Evolutionary conservation across 129 eudicot genomes (phyloP).

Genomic region (Chrysanthemum seticuspe): DNA sequence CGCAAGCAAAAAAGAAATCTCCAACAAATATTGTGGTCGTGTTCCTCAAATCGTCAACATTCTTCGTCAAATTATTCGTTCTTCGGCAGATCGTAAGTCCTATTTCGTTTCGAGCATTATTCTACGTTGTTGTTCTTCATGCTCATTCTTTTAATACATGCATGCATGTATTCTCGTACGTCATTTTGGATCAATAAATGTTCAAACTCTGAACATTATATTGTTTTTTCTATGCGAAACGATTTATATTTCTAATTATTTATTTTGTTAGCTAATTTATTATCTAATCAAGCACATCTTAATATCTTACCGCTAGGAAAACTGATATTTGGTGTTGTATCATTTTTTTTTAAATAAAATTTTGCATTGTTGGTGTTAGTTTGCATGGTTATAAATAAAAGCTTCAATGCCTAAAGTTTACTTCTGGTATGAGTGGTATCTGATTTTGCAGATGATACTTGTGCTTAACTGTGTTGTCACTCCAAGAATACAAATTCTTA

Average conservation of each 20-base stretch:
- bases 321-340: neutral
- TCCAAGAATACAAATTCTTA: no score
- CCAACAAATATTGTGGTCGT: neutral
- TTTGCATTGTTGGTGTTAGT: neutral
- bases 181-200: neutral
- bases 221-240: no score
- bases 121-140: neutral
- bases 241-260: neutral
- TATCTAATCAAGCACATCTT: neutral
- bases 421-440: no score
- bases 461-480: no score
- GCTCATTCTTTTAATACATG: neutral
- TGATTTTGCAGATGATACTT: neutral
- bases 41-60: neutral
- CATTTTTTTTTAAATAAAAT: neutral
- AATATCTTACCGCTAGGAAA: neutral
- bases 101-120: neutral
- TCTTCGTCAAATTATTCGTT: slow-evolving; percentile 14
- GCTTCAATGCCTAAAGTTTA: no score
- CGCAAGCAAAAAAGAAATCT: neutral
- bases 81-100: slow-evolving; percentile 24
- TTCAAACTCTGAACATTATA: no score
- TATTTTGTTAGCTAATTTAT: neutral
- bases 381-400: neutral
- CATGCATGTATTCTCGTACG: neutral